Base-by-base conservation (phyloP, 2,329 filamentous ascomycete species). In the Neofusicoccum umdonicola region DNA sequence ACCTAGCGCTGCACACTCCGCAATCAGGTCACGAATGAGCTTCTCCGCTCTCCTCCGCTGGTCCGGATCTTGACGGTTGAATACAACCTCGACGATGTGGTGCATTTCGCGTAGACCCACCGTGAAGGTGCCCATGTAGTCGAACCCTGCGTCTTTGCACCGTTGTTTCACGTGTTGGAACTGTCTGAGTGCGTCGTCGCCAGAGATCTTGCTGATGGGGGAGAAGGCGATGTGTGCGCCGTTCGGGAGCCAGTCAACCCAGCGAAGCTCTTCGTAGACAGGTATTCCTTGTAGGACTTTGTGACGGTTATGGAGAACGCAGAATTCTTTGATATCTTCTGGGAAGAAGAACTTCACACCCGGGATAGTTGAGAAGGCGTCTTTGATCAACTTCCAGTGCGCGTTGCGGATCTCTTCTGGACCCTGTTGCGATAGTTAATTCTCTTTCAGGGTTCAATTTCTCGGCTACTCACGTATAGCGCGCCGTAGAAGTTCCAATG, bases 401-500 rank as follows among this genome's bases (percentile, higher is more conserved):
- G 71, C 69, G 2, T 69, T 65, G 34, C 78, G 73, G 27, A 71
- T 66, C 3, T 60, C 63, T 35, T 66, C 57, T 2, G 69, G 68
- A 2, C 69, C 56, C 56, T 60, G 13, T 9, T 15, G 39, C 4
- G 3, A 12, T 19, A 8, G 37, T 39, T 42, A 3, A 19, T 22
- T 3, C 13, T 2, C 1, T 15, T 13, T 3, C 4, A 31, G 4
- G 27, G 0, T 7, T 4, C 1, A 27, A 19, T 4, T 12, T 3
- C 9, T 2, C 4, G 27, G 27, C 2, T 7, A 35, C 41, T n/a
- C 35, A 60, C 61, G 54, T 71, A 71, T n/a, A 71, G 70, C 19
- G 80, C 79, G 11, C 80, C 80, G 68, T 82, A 83, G 68, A 82
- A 82, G 60, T 79, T 78, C 81, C 81, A 83, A 1, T 78, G 70